A percentile compares a stretch with the other conserved stretches of the same genome.
phyloP scores from a whole-genome alignment of 2,329 filamentous ascomycete genomes.

The Tolypocladium paradoxum region DNA sequence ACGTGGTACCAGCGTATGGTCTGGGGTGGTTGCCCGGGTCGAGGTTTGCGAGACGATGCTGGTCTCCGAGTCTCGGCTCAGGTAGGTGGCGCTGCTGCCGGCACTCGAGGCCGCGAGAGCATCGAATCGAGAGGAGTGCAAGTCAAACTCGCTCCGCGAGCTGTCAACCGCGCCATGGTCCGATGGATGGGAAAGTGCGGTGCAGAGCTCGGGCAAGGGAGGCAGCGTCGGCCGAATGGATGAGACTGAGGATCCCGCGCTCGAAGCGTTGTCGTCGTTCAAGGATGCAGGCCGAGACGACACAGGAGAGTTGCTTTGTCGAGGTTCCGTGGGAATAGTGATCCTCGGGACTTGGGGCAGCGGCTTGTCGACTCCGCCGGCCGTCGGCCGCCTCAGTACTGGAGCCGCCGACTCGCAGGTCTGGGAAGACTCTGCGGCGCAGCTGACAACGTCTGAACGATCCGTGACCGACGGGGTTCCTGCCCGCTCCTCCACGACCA shows the following conservation, averaged over 20 bases:
- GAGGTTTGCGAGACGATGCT: constrained; percentile 74
- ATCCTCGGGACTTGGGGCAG: constrained; percentile 54
- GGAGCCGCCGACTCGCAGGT: constrained; percentile 25
- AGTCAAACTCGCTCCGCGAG: constrained; percentile 37
- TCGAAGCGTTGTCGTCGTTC: constrained; percentile 30
- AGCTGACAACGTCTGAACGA: constrained; percentile 27
- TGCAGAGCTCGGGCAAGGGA: constrained; percentile 46
- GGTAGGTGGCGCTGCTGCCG: constrained; percentile 68
- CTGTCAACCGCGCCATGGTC: constrained; percentile 38
- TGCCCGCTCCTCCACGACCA: constrained; percentile 22
- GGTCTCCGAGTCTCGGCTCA: constrained; percentile 70
- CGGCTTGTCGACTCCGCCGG: constrained; percentile 51
- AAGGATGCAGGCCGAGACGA: constrained; percentile 32
- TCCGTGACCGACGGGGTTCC: constrained; percentile 21
- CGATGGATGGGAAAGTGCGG: constrained; percentile 29
- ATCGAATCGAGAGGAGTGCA: constrained; percentile 48
- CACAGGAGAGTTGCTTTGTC: constrained; percentile 20
- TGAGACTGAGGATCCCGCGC: constrained; percentile 34
- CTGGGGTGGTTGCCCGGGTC: constrained; percentile 80
- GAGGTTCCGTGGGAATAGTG: constrained; percentile 26
- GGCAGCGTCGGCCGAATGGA: constrained; percentile 39
- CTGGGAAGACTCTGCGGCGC: constrained; percentile 26
- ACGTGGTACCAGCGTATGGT: constrained; percentile 44
- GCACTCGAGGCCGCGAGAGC: constrained; percentile 66
- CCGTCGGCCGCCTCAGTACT: constrained; percentile 25